A percentile compares a stretch with the other conserved stretches of the same genome.
phyloP scores from a whole-genome alignment of 805 yeast genomes.

The Saturnispora kantuleensis region DNA sequence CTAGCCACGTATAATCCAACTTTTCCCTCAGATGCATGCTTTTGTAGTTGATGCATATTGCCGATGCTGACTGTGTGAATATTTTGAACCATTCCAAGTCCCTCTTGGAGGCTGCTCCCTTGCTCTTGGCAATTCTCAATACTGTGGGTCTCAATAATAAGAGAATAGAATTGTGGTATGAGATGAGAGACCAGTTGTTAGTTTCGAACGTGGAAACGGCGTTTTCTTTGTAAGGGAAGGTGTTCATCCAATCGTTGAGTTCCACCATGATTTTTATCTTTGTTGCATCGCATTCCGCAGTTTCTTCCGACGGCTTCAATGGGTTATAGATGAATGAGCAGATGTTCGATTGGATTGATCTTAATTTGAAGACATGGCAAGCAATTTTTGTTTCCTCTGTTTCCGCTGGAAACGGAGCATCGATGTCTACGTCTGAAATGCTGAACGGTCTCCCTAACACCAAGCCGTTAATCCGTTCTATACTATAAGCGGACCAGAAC shows the following conservation, averaged over 20 bases:
- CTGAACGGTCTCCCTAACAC: constrained; percentile 30
- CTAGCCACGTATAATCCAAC: constrained; percentile 24
- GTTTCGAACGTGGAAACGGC: constrained; percentile 25
- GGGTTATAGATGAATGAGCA: constrained; percentile 28
- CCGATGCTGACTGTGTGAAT: constrained; percentile 25
- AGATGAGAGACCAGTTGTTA: constrained; percentile 25
- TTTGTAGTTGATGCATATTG: constrained; percentile 23
- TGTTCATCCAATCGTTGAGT: constrained; percentile 25
- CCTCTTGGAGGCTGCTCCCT: constrained; percentile 15
- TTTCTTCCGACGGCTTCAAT: constrained; percentile 13
- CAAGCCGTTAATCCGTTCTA: constrained; percentile 28
- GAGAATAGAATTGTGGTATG: constrained; percentile 28
- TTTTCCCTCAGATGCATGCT: constrained; percentile 20
- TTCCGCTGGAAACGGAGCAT: constrained; percentile 21
- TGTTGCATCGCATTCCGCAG: constrained; percentile 21
- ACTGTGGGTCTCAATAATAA: constrained; percentile 25
- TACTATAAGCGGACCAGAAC: constrained; percentile 30
- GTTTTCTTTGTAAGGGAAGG: constrained; percentile 22
- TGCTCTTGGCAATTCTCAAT: constrained; percentile 15
- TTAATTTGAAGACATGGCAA: constrained; percentile 24
- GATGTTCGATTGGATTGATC: constrained; percentile 27
- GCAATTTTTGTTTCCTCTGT: constrained; percentile 20
- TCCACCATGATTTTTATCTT: constrained; percentile 25
- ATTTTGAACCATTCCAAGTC: constrained; percentile 26
- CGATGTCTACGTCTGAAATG: constrained; percentile 28